Conservation (phyloP, 225 moss, liverwort and hornwort genomes). For the Straminergon stramineum region DNA sequence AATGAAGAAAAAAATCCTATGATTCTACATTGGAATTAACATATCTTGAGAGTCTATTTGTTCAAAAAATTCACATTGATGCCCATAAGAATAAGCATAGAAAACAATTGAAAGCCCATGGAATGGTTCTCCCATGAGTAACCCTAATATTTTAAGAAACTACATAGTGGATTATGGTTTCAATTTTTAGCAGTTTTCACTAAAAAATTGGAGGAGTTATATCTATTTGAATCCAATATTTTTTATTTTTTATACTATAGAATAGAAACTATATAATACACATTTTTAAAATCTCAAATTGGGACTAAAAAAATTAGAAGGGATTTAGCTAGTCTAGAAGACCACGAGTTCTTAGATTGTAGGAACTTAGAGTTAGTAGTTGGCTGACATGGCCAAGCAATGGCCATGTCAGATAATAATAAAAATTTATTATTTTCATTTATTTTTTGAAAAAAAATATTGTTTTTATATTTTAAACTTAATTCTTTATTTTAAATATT, state of each 20-base stretch:
- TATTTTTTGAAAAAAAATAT: too few species aligned
- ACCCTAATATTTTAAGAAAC: background rate
- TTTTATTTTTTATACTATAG: background rate
- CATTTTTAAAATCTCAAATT: background rate
- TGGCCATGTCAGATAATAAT: too few species aligned
- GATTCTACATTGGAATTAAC: background rate
- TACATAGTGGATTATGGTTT: background rate
- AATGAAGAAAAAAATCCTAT: background rate
- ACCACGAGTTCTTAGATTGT: too few species aligned
- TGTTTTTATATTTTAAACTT: too few species aligned
- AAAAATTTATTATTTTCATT: too few species aligned
- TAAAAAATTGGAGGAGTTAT: background rate
- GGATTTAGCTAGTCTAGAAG: too few species aligned
- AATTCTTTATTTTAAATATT: too few species aligned
- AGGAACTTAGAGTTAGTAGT: too few species aligned
- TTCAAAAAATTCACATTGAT: background rate
- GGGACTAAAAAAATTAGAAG: too few species aligned
- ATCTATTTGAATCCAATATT: background rate
- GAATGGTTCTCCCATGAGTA: background rate
- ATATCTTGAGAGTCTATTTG: background rate
- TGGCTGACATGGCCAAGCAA: too few species aligned
- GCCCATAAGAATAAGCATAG: accelerated
- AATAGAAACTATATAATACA: background rate
- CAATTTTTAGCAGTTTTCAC: background rate
- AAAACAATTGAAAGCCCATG: background rate